phyloP scores from a whole-genome alignment of 768 basidiomycete genomes.

The Jaapia argillacea region DNA sequence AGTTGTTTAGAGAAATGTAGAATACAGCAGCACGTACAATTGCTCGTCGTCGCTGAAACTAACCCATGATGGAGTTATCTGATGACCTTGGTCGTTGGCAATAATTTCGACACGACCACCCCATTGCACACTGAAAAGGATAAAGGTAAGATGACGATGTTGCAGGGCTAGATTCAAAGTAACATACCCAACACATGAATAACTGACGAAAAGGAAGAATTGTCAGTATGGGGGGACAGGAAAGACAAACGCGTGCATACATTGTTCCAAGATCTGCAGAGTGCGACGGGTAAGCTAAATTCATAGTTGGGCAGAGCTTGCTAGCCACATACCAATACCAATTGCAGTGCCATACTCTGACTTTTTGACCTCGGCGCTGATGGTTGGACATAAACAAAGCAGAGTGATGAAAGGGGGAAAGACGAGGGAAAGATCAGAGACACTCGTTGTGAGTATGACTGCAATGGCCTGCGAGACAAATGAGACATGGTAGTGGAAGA shows the following conservation, averaged over 20 bases:
- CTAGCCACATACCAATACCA: no score
- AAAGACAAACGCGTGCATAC: conserved; percentile 27
- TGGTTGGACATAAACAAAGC: conserved; percentile 59
- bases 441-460: conserved; percentile 10
- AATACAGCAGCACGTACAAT: conserved; percentile 24
- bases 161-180: no score
- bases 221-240: conserved; percentile 13
- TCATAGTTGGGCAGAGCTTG: no score
- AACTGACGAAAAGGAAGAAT: conserved; percentile 33
- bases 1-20: no score
- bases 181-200: conserved; percentile 91
- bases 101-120: conserved; percentile 51
- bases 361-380: conserved; percentile 55
- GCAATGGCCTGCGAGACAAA: conserved; percentile 10
- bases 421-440: conserved; percentile 13
- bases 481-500: no score
- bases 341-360: conserved; percentile 88
- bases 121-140: conserved; percentile 18
- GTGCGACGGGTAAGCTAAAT: no score
- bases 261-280: conserved; percentile 95
- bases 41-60: conserved; percentile 50
- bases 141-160: background rate
- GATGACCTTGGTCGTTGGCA: conserved; percentile 46
- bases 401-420: conserved; percentile 53
- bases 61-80: conserved; percentile 57